Evolutionary conservation across 768 basidiomycete genomes (phyloP).

Genomic region (Lentinula raphanica): DNA sequence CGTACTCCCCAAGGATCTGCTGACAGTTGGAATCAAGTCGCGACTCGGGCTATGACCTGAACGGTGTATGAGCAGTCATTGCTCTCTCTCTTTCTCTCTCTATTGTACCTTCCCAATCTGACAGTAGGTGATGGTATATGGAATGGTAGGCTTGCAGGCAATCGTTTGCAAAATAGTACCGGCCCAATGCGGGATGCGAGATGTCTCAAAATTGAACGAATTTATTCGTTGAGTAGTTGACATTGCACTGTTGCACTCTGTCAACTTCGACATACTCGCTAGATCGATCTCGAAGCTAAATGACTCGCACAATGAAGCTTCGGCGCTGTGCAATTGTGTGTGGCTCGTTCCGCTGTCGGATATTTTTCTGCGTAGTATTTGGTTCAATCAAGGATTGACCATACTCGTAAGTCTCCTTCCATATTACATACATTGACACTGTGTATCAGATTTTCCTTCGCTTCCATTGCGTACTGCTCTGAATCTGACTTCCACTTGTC

Average conservation of each 20-base stretch:
- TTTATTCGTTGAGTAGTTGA: no score
- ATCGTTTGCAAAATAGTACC: no score
- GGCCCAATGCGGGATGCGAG: no score
- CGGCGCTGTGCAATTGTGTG: neutral
- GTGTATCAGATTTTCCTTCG: neutral
- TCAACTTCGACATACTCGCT: conserved; percentile 4
- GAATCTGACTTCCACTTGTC: neutral
- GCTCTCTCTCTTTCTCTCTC: neutral
- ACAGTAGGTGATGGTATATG: no score
- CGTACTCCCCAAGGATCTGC: conserved; percentile 3
- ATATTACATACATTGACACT: no score
- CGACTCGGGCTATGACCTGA: neutral
- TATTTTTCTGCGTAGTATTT: no score
- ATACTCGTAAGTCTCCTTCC: no score
- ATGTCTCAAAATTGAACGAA: no score
- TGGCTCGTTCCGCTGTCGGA: conserved; percentile 10
- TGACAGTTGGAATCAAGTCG: neutral
- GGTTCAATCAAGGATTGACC: no score
- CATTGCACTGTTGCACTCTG: conserved; percentile 1
- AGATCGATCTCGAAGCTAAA: conserved; percentile 5
- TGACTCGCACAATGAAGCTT: neutral
- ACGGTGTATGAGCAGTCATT: neutral
- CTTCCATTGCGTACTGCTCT: neutral
- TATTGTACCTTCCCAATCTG: neutral
- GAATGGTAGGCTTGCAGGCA: no score